A percentile compares a stretch with the other conserved stretches of the same genome.
Conservation (phyloP, 2,329 filamentous ascomycete species). For the Chaetomiaceae sp. region DNA sequence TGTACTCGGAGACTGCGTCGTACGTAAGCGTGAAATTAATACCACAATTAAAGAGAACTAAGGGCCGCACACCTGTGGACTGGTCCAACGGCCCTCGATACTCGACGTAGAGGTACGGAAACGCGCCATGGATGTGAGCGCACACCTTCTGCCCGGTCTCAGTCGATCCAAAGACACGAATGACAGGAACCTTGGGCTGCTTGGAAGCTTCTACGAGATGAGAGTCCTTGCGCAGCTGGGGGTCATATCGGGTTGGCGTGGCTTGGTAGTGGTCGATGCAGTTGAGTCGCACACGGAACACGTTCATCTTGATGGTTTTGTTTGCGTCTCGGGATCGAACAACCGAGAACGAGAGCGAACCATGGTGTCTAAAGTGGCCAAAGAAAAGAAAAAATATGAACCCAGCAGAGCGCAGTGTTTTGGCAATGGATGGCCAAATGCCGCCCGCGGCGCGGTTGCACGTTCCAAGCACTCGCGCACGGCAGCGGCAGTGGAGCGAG, state of each 20-base stretch:
- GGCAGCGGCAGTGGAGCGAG: background rate
- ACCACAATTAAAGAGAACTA: background rate
- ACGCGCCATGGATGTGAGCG: conserved; percentile 89
- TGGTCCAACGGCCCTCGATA: conserved; percentile 66
- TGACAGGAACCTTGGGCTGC: conserved; percentile 73
- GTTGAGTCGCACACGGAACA: conserved; percentile 87
- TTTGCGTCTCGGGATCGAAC: background rate
- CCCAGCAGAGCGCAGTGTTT: background rate
- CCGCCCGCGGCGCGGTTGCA: conserved; percentile 1
- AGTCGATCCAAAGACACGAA: conserved; percentile 87
- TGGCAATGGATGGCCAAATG: background rate
- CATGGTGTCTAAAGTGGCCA: conserved; percentile 4
- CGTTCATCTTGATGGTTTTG: conserved; percentile 48
- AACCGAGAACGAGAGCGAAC: background rate
- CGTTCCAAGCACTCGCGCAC: conserved; percentile 3
- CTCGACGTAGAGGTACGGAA: conserved; percentile 92
- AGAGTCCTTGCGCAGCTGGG: conserved; percentile 64
- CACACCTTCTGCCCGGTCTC: conserved; percentile 95
- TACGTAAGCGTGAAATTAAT: background rate
- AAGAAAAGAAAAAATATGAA: background rate
- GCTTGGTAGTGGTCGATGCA: conserved; percentile 94
- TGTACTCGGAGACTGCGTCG: conserved; percentile 65
- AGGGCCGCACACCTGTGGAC: conserved; percentile 57
- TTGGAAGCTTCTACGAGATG: conserved; percentile 55
- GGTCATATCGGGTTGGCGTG: conserved; percentile 73